These are phyloP conservation scores for Zygoascus tannicola DNA, from an alignment of 805 yeast species.

Conservation along the genomic window DNA sequence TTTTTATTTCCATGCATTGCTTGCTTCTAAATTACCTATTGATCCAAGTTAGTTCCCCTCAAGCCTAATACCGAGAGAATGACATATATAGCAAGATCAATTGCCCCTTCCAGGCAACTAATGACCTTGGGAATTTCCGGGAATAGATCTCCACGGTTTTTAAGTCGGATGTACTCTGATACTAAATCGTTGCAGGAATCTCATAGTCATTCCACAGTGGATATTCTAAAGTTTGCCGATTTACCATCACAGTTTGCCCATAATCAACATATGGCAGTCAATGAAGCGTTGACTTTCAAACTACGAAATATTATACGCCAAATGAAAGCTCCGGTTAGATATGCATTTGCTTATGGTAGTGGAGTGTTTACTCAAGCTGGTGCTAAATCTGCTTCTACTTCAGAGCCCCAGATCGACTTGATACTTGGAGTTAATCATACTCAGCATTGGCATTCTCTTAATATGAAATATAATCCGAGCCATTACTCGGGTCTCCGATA, in stretches of 20 bases:
- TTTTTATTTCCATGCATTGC: no score
- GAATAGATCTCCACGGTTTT: no score
- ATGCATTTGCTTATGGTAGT: slow-evolving; percentile 90
- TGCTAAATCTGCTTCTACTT: slow-evolving; percentile 1
- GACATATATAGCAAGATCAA: no score
- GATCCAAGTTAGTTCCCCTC: no score
- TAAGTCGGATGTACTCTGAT: no score
- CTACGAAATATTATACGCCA: slow-evolving; percentile 42
- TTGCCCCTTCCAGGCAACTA: no score
- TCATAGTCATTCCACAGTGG: no score
- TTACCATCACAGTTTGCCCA: slow-evolving; percentile 50
- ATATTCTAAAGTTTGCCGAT: slow-evolving; percentile 31
- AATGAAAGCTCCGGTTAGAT: slow-evolving; percentile 64
- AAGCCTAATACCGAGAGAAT: no score
- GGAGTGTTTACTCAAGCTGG: slow-evolving; percentile 76
- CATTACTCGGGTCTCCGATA: slow-evolving; percentile 68
- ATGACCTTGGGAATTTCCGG: no score
- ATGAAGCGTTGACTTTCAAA: slow-evolving; percentile 34
- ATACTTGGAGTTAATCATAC: slow-evolving; percentile 74
- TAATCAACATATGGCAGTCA: slow-evolving; percentile 41
- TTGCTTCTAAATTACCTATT: no score
- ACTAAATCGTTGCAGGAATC: no score
- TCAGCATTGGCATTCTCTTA: slow-evolving; percentile 64
- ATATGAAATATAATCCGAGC: slow-evolving; percentile 52
- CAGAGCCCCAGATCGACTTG: slow-evolving; percentile 71